phyloP scores from a whole-genome alignment of 805 yeast genomes.

The Saccharomycopsis fibuligera region DNA sequence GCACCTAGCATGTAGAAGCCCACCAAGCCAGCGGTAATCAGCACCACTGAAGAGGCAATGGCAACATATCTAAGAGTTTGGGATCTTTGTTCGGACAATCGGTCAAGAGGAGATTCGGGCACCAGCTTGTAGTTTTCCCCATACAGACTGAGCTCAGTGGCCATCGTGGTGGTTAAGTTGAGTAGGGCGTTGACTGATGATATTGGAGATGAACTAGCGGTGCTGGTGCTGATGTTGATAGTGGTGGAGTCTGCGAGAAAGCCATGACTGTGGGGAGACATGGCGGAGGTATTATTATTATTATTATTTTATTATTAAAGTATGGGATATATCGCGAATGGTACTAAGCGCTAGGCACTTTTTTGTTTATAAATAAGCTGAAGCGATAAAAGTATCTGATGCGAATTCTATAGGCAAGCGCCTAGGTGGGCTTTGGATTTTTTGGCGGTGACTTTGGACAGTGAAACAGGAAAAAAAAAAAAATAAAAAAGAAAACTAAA shows the following conservation, averaged over 20 bases:
- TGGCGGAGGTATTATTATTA: neutral
- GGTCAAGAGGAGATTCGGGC: slow-evolving; percentile 19
- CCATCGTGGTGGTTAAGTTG: neutral
- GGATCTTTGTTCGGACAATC: slow-evolving; percentile 10
- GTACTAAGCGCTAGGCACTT: no score
- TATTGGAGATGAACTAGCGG: neutral
- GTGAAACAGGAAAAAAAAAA: no score
- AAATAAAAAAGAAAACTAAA: no score
- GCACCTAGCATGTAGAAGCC: slow-evolving; percentile 56
- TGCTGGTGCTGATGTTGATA: neutral
- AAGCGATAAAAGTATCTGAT: no score
- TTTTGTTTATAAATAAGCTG: no score
- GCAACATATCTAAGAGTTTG: slow-evolving; percentile 28
- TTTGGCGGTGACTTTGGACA: no score
- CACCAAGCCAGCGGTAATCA: slow-evolving; percentile 47
- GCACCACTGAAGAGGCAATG: slow-evolving; percentile 42
- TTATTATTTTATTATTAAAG: no score
- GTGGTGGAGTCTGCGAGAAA: neutral
- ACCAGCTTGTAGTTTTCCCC: no score
- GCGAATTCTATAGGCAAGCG: no score
- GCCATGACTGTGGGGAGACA: slow-evolving; percentile 16
- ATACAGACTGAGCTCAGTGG: neutral
- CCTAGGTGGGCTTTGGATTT: no score
- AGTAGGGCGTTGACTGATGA: neutral
- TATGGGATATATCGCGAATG: no score